A percentile compares a stretch with the other conserved stretches of the same genome.
These are phyloP conservation scores for Rhexocercosporidium sp. DNA, from an alignment of 2,329 filamentous ascomycete genomes.

Conservation along the genomic window DNA sequence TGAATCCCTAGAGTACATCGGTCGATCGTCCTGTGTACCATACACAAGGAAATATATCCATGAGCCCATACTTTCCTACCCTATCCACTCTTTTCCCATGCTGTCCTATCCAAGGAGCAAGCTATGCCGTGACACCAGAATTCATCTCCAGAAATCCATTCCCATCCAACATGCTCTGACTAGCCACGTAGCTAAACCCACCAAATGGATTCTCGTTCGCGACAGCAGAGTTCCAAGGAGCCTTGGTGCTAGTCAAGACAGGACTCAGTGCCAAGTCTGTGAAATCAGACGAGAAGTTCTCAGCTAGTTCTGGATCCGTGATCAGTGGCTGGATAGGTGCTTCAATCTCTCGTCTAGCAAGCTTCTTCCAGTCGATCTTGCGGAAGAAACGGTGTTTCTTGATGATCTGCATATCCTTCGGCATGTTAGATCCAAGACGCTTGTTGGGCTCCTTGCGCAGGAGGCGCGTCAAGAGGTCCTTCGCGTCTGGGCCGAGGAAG, in stretches of 20 bases:
- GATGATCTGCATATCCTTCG: constrained; percentile 82
- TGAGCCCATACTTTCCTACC: not conserved
- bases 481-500: constrained; percentile 88
- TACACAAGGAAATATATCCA: not conserved
- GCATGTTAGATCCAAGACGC: constrained; percentile 85
- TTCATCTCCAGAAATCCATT: constrained; percentile 19
- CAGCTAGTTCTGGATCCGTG: constrained; percentile 92
- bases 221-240: constrained; percentile 33
- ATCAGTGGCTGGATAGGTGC: constrained; percentile 93
- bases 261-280: constrained; percentile 85
- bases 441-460: constrained; percentile 92
- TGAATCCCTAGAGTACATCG: not conserved
- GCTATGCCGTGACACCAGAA: constrained; percentile 7
- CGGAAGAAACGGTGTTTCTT: constrained; percentile 96
- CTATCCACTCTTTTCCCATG: too few species aligned
- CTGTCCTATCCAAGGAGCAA: not conserved
- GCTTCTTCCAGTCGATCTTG: constrained; percentile 91
- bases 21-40: not conserved
- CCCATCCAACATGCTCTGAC: constrained; percentile 41
- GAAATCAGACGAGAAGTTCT: constrained; percentile 96
- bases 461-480: constrained; percentile 88
- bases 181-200: constrained; percentile 45
- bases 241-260: constrained; percentile 50
- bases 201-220: constrained; percentile 41
- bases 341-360: constrained; percentile 81